These are phyloP conservation scores for Porogramme epimiltina DNA, from an alignment of 1,284 basidiomycete species.

Conservation along the genomic window DNA sequence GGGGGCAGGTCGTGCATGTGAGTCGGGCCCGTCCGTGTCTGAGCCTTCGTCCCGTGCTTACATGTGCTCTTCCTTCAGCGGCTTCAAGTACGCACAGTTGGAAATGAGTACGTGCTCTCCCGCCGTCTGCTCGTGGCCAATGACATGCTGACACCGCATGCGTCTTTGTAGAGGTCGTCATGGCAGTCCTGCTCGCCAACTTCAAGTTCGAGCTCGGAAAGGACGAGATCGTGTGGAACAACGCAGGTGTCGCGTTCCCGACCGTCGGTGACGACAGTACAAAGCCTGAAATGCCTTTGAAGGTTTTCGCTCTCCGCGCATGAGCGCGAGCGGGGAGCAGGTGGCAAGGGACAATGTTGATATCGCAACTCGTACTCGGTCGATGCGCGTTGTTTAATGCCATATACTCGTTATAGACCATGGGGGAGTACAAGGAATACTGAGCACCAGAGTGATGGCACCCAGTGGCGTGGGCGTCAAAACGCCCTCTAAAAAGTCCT, in stretches of 20 bases:
- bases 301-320: not conserved
- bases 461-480: no score
- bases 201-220: slow-evolving; percentile 20
- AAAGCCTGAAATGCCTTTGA: slow-evolving; percentile 15
- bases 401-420: no score
- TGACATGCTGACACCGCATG: no score
- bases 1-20: slow-evolving; percentile 35
- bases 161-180: slow-evolving; percentile 12
- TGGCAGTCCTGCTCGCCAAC: slow-evolving; percentile 12
- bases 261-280: slow-evolving; percentile 10
- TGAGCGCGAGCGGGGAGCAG: no score
- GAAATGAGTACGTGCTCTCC: slow-evolving; percentile 30
- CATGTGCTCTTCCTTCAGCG: slow-evolving; percentile 16
- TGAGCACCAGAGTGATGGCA: no score
- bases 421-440: no score
- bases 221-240: slow-evolving; percentile 17
- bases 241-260: slow-evolving; percentile 17
- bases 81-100: slow-evolving; percentile 34
- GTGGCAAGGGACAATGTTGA: no score
- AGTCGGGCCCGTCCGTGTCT: slow-evolving; percentile 1
- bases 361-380: no score
- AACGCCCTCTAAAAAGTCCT: no score
- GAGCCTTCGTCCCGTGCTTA: not conserved
- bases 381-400: no score
- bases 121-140: not conserved